Evolutionary conservation across 805 yeast species (phyloP).

Genomic region (Teunomyces gatunensis): DNA sequence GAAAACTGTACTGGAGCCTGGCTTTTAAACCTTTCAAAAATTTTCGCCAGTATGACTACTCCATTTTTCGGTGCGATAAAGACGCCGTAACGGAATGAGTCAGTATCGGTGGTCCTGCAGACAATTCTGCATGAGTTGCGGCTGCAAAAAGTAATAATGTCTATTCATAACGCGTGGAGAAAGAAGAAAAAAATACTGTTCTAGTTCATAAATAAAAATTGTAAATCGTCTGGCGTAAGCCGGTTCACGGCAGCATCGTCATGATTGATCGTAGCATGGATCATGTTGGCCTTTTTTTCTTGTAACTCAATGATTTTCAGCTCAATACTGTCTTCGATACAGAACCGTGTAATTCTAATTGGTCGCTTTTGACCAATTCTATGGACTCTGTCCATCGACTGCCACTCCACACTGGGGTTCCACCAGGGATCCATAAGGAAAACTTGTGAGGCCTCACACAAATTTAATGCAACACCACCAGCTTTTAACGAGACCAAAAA

Average conservation of each 20-base stretch:
- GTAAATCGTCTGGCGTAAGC: conserved; percentile 90
- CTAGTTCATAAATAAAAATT: conserved; percentile 85
- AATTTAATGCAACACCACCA: conserved; percentile 96
- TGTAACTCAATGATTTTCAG: conserved; percentile 93
- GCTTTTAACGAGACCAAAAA: conserved; percentile 94
- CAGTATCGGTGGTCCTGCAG: conserved; percentile 1
- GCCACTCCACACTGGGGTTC: conserved; percentile 99
- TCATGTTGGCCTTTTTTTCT: conserved; percentile 97
- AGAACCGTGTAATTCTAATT: conserved; percentile 84
- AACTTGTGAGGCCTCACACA: conserved; percentile 96
- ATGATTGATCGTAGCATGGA: conserved; percentile 90
- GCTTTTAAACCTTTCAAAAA: not conserved
- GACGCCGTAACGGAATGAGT: conserved; percentile 3
- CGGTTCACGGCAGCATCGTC: conserved; percentile 89
- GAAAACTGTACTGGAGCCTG: not conserved
- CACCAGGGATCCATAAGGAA: conserved; percentile 98
- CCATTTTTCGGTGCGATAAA: conserved; percentile 5
- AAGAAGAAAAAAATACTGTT: too few relatives aligned
- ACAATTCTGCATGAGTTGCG: not conserved
- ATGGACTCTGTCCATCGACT: conserved; percentile 96
- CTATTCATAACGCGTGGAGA: not conserved
- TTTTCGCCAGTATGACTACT: conserved; percentile 1
- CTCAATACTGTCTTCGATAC: conserved; percentile 96
- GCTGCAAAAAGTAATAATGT: not conserved
- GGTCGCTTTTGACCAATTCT: conserved; percentile 96